Percentiles rank a stretch among this genome's conserved stretches.
phyloP scores from a whole-genome alignment of 495 filamentous ascomycete species.

The Penicillium samsonianum region DNA sequence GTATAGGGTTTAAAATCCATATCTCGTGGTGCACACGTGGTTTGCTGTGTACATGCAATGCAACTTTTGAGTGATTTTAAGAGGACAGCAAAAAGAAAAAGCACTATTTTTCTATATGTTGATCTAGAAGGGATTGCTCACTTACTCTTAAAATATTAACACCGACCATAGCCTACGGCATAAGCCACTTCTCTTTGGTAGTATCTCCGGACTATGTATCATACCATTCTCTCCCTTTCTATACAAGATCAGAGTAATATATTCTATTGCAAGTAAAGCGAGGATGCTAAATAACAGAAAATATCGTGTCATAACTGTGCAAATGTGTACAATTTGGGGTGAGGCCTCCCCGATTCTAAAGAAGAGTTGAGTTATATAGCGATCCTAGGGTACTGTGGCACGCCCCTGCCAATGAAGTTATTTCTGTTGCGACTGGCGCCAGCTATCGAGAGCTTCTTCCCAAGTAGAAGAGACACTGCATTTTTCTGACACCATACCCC shows the following conservation, averaged over 20 bases:
- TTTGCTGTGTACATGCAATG: not conserved
- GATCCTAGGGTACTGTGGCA: not conserved
- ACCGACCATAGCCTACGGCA: not conserved
- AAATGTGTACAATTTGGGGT: not conserved
- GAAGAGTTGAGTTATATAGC: constrained; percentile 9
- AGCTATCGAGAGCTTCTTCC: constrained; percentile 65
- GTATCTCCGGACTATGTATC: not conserved
- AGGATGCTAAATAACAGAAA: not conserved
- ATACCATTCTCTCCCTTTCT: not conserved
- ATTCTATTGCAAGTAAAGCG: not conserved
- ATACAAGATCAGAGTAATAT: not conserved
- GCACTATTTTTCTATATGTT: not conserved
- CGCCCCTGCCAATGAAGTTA: constrained; percentile 7
- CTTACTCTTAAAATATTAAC: not conserved
- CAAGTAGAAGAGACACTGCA: constrained; percentile 65
- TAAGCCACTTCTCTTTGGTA: not conserved
- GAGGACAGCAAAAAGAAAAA: not conserved
- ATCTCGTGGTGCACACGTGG: not conserved
- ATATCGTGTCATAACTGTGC: not conserved
- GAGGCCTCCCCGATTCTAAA: not conserved
- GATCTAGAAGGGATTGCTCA: not conserved
- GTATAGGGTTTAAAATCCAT: not conserved
- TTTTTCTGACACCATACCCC: constrained; percentile 76
- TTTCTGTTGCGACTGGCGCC: constrained; percentile 48
- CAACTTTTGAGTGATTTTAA: not conserved